These are phyloP conservation scores for Globisporangium sylvaticum DNA, from an alignment of 352 stramenopile species.

Conservation along the genomic window DNA sequence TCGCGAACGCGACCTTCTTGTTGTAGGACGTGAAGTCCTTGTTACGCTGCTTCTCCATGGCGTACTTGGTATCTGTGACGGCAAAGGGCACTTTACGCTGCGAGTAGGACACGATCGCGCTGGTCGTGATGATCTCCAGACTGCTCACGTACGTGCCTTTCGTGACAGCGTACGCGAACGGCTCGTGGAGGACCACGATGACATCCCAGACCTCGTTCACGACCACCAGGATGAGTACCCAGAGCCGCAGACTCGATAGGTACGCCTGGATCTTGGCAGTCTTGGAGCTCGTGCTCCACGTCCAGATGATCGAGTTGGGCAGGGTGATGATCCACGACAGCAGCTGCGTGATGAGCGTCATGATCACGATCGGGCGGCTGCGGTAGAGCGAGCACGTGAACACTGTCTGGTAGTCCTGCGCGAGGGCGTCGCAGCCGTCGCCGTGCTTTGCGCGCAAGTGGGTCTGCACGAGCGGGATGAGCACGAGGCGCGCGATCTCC, in stretches of 20 bases:
- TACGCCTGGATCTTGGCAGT: slow-evolving; percentile 32
- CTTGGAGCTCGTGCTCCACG: slow-evolving; percentile 30
- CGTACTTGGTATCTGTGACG: slow-evolving; percentile 25
- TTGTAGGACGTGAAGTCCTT: slow-evolving; percentile 25
- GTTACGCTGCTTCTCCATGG: slow-evolving; percentile 27
- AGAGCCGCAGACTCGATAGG: slow-evolving; percentile 32
- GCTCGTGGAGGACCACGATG: slow-evolving; percentile 28
- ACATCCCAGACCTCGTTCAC: slow-evolving; percentile 28
- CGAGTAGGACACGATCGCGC: slow-evolving; percentile 14
- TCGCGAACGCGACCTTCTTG: slow-evolving; percentile 26
- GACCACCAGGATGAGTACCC: slow-evolving; percentile 30
- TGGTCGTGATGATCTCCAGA: slow-evolving; percentile 30
- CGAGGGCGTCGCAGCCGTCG: slow-evolving; percentile 21
- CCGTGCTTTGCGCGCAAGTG: slow-evolving; percentile 13
- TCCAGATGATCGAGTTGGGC: slow-evolving; percentile 43
- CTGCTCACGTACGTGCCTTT: slow-evolving; percentile 33
- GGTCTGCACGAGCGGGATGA: slow-evolving; percentile 15
- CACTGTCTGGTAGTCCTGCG: slow-evolving; percentile 20
- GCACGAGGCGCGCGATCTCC: slow-evolving; percentile 25
- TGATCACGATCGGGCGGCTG: slow-evolving; percentile 27
- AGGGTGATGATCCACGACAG: slow-evolving; percentile 56
- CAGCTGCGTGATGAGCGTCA: slow-evolving; percentile 25
- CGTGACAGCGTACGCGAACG: slow-evolving; percentile 28
- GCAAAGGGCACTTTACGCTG: slow-evolving; percentile 17
- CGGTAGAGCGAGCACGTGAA: slow-evolving; percentile 38